Evolutionary conservation across 2,329 filamentous ascomycete genomes (phyloP), one percentile per base, ranked within the genome.

Genomic region (Talaromyces sp.): DNA sequence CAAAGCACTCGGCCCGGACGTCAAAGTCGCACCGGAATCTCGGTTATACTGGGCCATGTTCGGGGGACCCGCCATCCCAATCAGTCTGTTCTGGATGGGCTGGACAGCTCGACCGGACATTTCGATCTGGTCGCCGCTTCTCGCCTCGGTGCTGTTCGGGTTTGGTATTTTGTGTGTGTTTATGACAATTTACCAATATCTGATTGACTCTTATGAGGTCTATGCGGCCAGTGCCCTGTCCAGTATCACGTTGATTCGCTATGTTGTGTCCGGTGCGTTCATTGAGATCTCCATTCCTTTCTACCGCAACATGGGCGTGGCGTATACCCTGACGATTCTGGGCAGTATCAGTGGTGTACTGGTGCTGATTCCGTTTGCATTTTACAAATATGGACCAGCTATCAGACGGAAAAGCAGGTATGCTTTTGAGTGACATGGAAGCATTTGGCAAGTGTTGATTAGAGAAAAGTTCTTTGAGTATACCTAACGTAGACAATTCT

Each of bases 71-170:
- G 69, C 76, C 0, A 75, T 86, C 1, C 81, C 83, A 0, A 71
- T 83, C 31, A 75, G 73, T 1, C 72, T 85, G 2, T 84, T 86
- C 68, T 86, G 83, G 82, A 81, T 86, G 70, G 83, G 77, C 0
- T 85, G 83, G 83, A 83, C 80, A 0, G 73, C 75, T 38, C 70
- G 68, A 10, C 67, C 70, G 0, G 64, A 66, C 2, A 70, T 81
- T 6, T 77, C 64, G 80, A 73, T 72, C 68, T 72, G 26, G 64
- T 66, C 32, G 65, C 68, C 1, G 31, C 74, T 77, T 58, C 55
- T 70, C 3, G 80, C 81, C 0, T 81, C 75, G 24, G 78, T 80
- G 1, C 64, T 83, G 0, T 83, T 84, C 63, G 82, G 82, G 2
- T 79, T 78, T 58, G 80, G 79, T 0, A 73, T 81, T 46, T 69